Conservation (phyloP, 495 filamentous ascomycete genomes). For the Trichoderma erinaceum region DNA sequence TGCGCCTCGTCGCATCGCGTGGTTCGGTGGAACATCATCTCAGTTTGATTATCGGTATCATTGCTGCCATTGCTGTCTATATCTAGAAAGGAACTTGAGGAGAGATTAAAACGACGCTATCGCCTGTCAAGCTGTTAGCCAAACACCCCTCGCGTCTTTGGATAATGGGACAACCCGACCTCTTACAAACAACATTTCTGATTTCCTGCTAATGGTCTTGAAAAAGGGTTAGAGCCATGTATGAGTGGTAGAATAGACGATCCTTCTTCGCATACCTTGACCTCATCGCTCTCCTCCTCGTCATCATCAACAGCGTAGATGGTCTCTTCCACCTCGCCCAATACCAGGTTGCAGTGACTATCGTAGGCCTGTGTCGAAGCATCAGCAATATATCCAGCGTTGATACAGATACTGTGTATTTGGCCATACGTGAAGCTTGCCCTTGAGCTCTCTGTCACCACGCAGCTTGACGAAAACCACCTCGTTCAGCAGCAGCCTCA, state of each 20-base stretch:
- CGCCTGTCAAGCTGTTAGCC: conserved; percentile 54
- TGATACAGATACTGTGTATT: background rate
- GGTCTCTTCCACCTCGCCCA: conserved; percentile 96
- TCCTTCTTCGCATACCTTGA: conserved; percentile 25
- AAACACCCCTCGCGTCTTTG: conserved; percentile 6
- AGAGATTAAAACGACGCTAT: conserved; percentile 94
- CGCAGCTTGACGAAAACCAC: conserved; percentile 94
- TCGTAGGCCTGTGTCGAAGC: conserved; percentile 73
- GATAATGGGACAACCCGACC: conserved; percentile 47
- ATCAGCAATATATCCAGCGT: conserved; percentile 13
- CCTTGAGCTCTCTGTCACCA: conserved; percentile 92
- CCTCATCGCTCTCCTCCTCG: conserved; percentile 65
- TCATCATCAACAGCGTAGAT: conserved; percentile 90
- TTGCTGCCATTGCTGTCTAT: conserved; percentile 6
- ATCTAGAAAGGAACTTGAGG: conserved; percentile 48
- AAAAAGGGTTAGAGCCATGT: conserved; percentile 10
- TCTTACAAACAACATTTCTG: conserved; percentile 98
- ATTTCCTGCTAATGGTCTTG: conserved; percentile 92
- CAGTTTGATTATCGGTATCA: background rate
- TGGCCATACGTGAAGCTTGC: conserved; percentile 75
- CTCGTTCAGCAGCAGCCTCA: conserved; percentile 89
- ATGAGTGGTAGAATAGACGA: background rate
- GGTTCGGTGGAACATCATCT: background rate
- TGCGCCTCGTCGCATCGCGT: background rate
- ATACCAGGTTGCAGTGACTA: conserved; percentile 95